Evolutionary conservation across 1,139 yeast genomes (phyloP).

Genomic region (Suhomyces taliae): DNA sequence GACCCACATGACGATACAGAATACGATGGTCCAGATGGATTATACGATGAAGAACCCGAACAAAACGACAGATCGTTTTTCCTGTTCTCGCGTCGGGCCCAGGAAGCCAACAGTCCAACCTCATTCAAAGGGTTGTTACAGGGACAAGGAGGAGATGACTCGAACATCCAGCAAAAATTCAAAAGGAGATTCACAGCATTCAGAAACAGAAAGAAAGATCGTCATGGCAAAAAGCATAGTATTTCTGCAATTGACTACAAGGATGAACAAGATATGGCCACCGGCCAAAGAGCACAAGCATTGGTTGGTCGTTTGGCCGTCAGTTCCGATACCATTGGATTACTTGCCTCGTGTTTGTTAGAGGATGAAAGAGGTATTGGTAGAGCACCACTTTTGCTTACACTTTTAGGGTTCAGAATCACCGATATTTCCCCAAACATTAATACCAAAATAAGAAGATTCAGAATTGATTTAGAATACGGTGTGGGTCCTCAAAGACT

Average conservation of each 20-base stretch:
- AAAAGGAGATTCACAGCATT: constrained; percentile 28
- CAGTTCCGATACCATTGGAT: constrained; percentile 79
- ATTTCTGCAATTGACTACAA: constrained; percentile 20
- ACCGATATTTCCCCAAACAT: constrained; percentile 49
- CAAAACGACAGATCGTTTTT: constrained; percentile 2
- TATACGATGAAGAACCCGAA: constrained; percentile 1
- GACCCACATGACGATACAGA: too few relatives aligned
- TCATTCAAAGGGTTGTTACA: constrained; percentile 4
- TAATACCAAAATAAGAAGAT: constrained; percentile 52
- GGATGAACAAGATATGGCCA: constrained; percentile 23
- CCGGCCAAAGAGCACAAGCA: constrained; percentile 58
- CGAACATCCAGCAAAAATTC: constrained; percentile 17
- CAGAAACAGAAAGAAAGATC: constrained; percentile 29
- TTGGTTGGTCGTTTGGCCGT: constrained; percentile 63
- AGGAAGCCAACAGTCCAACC: constrained; percentile 2
- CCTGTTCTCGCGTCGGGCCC: constrained; percentile 6
- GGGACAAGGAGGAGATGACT: constrained; percentile 12
- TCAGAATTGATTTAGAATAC: constrained; percentile 74
- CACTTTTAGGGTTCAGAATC: constrained; percentile 67
- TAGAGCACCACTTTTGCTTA: constrained; percentile 78
- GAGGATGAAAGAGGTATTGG: constrained; percentile 76
- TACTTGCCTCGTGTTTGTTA: constrained; percentile 72
- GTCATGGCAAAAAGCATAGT: constrained; percentile 18
- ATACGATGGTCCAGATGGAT: neutral
- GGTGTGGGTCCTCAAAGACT: constrained; percentile 82